Percentiles rank a stretch among this genome's conserved stretches.
These are phyloP conservation scores for Diaporthe destruens DNA, from an alignment of 2,329 filamentous ascomycete species.

Conservation along the genomic window DNA sequence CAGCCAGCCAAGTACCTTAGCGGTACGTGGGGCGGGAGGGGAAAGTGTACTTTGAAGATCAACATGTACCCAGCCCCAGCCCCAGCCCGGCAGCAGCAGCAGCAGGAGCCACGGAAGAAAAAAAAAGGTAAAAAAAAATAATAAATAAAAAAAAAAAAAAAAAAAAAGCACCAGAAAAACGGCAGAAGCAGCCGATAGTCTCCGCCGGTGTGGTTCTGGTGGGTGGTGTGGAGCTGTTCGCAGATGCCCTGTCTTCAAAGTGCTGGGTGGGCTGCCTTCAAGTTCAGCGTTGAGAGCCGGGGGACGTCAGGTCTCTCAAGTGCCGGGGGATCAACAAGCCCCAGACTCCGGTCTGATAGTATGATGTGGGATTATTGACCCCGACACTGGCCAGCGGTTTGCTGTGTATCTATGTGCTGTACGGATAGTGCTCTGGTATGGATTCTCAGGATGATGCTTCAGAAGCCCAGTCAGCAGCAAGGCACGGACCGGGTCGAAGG, in stretches of 20 bases:
- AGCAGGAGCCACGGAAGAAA: not conserved
- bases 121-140: too few relatives aligned
- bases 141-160: too few relatives aligned
- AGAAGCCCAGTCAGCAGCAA: slow-evolving; percentile 18
- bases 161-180: not conserved
- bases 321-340: not conserved
- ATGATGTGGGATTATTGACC: not conserved
- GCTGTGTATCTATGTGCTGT: not conserved
- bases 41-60: not conserved
- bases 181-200: slow-evolving; percentile 27
- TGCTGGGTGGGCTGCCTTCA: not conserved
- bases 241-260: not conserved
- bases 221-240: slow-evolving; percentile 20
- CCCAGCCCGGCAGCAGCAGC: not conserved
- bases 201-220: slow-evolving; percentile 30
- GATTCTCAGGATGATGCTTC: too few relatives aligned
- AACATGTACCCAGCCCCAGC: slow-evolving; percentile 3
- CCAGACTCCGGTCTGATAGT: not conserved
- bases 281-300: not conserved
- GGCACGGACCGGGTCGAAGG: slow-evolving; percentile 7
- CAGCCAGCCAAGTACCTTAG: slow-evolving; percentile 23
- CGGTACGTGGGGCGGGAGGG: slow-evolving; percentile 23
- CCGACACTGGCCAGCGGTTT: not conserved
- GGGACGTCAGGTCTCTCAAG: not conserved
- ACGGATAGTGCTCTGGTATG: not conserved